These are phyloP conservation scores for Breynia disticha DNA, from an alignment of 441 rosid species.

Conservation along the genomic window DNA sequence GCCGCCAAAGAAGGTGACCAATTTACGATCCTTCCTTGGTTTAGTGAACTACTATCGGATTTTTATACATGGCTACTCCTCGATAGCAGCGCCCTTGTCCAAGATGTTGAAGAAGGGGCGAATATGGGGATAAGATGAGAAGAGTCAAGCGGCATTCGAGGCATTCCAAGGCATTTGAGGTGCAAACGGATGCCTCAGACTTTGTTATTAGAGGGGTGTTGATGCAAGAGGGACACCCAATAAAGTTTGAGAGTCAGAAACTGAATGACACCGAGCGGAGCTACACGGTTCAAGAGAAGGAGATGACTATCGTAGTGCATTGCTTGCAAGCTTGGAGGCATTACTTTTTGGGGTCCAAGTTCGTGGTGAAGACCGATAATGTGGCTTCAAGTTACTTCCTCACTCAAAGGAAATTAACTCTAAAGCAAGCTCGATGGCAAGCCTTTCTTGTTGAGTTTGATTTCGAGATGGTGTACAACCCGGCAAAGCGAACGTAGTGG, in stretches of 20 bases:
- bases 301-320: constrained; percentile 2
- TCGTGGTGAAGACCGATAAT: no score
- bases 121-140: not conserved
- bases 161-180: not conserved
- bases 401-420: no score
- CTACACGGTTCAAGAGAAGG: no score
- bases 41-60: not conserved
- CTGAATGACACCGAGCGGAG: constrained; percentile 5
- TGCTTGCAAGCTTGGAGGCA: no score
- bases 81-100: not conserved
- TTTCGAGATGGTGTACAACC: no score
- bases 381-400: no score
- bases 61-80: not conserved
- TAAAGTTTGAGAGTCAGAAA: not conserved
- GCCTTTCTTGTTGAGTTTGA: no score
- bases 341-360: no score
- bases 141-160: not conserved
- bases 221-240: not conserved
- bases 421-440: no score
- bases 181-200: no score
- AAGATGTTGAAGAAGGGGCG: not conserved
- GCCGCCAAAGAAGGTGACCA: not conserved
- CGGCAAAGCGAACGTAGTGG: no score
- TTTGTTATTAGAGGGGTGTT: not conserved
- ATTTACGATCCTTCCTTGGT: not conserved